These are phyloP conservation scores for Nicotiana attenuata DNA, from an alignment of 257 asterid species.

Conservation along the genomic window DNA sequence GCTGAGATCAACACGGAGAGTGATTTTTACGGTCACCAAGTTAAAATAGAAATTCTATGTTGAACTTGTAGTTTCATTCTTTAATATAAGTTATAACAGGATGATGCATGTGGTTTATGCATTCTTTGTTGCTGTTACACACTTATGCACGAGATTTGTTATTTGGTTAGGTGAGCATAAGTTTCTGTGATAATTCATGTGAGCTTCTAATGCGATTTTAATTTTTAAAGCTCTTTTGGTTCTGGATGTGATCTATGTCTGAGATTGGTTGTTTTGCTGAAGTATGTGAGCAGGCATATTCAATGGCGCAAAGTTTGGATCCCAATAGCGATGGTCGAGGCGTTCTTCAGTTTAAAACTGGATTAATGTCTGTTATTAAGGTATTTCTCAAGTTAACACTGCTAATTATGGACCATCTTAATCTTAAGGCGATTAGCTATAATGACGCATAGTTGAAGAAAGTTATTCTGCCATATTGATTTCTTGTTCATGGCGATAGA, in stretches of 20 bases:
- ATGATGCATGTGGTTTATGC: not conserved
- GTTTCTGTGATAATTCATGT: not conserved
- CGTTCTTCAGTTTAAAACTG: constrained; percentile 97
- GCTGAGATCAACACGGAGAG: not conserved
- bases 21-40: not conserved
- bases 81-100: not conserved
- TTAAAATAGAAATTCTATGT: not conserved
- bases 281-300: constrained; percentile 99
- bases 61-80: not conserved
- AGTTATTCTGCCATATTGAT: not conserved
- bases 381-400: constrained; percentile 33
- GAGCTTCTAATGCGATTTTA: not conserved
- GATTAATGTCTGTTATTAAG: constrained; percentile 96
- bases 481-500: not conserved
- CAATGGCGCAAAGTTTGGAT: constrained; percentile 92
- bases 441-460: not conserved
- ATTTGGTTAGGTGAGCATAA: not conserved
- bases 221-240: not conserved
- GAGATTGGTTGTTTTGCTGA: constrained; percentile 15
- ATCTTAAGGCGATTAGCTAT: not conserved
- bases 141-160: not conserved
- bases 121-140: not conserved
- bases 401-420: not conserved
- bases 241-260: not conserved
- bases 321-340: constrained; percentile 97